Evolutionary conservation across 2,329 filamentous ascomycete genomes (phyloP), one percentile per base, ranked within the genome.

Genomic region (Colletotrichum incanum): DNA sequence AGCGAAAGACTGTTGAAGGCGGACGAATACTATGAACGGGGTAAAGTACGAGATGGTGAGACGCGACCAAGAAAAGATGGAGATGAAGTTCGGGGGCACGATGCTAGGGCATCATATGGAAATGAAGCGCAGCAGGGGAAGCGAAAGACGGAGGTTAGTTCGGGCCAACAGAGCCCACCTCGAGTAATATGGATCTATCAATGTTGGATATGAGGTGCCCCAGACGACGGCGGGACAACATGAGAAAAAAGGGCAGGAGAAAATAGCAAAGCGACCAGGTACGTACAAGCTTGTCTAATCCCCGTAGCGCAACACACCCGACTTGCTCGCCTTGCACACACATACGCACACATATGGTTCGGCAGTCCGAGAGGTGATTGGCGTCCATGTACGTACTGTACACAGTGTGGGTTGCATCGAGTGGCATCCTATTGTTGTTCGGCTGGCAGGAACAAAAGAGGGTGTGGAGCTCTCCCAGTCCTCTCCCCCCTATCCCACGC

Each of bases 191-290:
- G 70, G 70, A 69, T 72, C 70, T 72, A 60, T 70, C 65, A 70
- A 45, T 52, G 43, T 55, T 70, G 70, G 69, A 72, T 72, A 70
- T 72, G 54, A 65, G 37, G 28, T 20, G 66, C 37, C 70, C 70
- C 60, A 72, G 70, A 56, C 70, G 70, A 72, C 70, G 54, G 70
- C 70, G 70, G 70, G 70, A 70, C 70, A 72, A 72, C 70, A 67
- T 65, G 54, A 70, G 37, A n/a, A 50, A 60, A 68, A 68, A 62
- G 69, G 65, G 58, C 67, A 65, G 69, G 68, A 43, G 9, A 63
- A 59, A 72, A 59, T 39, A 68, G 63, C 52, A 49, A 58, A 45
- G 16, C 23, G 39, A 45, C 61, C 12, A 34, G 66, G 65, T 55
- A 68, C 34, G 65, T 68, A 68, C 41, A 47, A 41, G 26, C 31